Evolutionary conservation across 108 stramenopile species (phyloP).

Genomic region (Skeletonema grethae): DNA sequence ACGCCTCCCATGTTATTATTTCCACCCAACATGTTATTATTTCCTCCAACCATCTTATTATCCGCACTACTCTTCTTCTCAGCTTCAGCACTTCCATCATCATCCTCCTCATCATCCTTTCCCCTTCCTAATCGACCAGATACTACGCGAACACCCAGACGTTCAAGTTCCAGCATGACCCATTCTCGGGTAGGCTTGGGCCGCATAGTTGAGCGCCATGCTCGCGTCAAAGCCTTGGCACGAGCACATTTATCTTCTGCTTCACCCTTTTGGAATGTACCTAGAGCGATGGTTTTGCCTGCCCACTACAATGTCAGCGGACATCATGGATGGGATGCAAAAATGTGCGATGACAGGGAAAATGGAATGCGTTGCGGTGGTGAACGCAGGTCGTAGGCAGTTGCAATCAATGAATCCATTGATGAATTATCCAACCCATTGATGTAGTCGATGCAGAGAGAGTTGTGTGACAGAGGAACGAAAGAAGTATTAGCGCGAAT

Average conservation of each 20-base stretch:
- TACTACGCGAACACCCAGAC: conserved; percentile 85
- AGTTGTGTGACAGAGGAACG: background rate
- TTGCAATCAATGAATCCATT: background rate
- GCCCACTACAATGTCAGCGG: conserved; percentile 42
- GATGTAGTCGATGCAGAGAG: background rate
- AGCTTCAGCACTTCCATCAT: conserved; percentile 26
- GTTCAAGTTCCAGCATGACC: conserved; percentile 90
- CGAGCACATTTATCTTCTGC: conserved; percentile 92
- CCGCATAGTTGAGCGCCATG: conserved; percentile 90
- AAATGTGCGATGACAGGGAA: conserved; percentile 8
- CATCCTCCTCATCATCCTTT: conserved; percentile 62
- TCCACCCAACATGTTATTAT: conserved; percentile 13
- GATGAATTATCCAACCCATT: background rate
- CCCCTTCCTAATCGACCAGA: conserved; percentile 77
- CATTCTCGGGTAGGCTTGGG: conserved; percentile 89
- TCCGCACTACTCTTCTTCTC: conserved; percentile 1
- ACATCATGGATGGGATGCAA: background rate
- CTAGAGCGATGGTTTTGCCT: conserved; percentile 63
- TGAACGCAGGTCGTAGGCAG: background rate
- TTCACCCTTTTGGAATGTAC: conserved; percentile 84
- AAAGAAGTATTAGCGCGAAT: no score
- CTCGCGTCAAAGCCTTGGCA: conserved; percentile 86
- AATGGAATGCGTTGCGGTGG: background rate
- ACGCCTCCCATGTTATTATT: conserved; percentile 1
- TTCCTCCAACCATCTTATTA: background rate